These are phyloP conservation scores for Umbelopsis sp. DNA, from an alignment of 371 early-diverging fungal species.

Conservation along the genomic window DNA sequence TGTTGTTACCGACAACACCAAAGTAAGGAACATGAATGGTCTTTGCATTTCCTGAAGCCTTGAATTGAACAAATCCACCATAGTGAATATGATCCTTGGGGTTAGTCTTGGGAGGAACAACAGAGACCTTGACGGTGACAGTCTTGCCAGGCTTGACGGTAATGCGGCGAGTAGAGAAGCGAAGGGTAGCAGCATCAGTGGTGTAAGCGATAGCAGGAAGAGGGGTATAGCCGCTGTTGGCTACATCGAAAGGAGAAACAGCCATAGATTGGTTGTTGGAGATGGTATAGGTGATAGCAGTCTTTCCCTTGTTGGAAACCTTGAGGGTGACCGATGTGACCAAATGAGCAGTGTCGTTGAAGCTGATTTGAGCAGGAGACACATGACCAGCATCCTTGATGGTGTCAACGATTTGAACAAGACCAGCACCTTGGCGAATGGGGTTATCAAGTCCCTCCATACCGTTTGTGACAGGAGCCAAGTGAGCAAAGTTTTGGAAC, in stretches of 20 bases:
- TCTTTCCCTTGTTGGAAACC: slow-evolving; percentile 58
- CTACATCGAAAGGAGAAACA: slow-evolving; percentile 43
- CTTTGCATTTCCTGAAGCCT: background rate
- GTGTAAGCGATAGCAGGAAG: slow-evolving; percentile 31
- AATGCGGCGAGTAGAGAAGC: slow-evolving; percentile 32
- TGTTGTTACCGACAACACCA: slow-evolving; percentile 57
- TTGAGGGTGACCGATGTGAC: slow-evolving; percentile 47
- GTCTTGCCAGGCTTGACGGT: slow-evolving; percentile 49
- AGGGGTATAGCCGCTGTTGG: slow-evolving; percentile 29
- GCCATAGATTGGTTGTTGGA: slow-evolving; percentile 38
- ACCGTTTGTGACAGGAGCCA: slow-evolving; percentile 29
- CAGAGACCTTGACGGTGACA: slow-evolving; percentile 37
- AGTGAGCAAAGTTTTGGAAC: slow-evolving; percentile 59
- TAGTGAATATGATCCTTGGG: slow-evolving; percentile 37
- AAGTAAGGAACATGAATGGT: slow-evolving; percentile 56
- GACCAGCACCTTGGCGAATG: slow-evolving; percentile 74
- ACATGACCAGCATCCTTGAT: slow-evolving; percentile 55
- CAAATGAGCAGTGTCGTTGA: slow-evolving; percentile 68
- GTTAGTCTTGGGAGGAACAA: slow-evolving; percentile 44
- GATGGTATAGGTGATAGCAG: slow-evolving; percentile 46
- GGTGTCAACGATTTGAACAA: slow-evolving; percentile 71
- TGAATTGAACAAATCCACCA: slow-evolving; percentile 44
- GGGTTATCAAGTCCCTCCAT: slow-evolving; percentile 38
- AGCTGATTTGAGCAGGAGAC: slow-evolving; percentile 66
- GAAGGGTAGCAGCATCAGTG: slow-evolving; percentile 34